Percentiles rank a stretch among this genome's conserved stretches.
Evolutionary conservation across 1,284 basidiomycete genomes (phyloP).

Genomic region (Trichosporon asahii): DNA sequence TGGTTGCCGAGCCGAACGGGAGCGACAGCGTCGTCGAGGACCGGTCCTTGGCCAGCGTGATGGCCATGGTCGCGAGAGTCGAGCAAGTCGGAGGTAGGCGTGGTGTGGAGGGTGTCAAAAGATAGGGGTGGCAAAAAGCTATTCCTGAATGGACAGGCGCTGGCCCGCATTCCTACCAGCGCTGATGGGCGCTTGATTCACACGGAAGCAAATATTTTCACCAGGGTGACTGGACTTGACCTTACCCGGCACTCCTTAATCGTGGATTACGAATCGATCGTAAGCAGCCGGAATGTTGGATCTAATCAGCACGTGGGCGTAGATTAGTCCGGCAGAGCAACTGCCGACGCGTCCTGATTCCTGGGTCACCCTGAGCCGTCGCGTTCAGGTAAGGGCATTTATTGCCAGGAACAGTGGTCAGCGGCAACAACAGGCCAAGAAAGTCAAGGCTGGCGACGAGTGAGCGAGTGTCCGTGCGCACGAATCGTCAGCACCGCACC

Average conservation of each 20-base stretch:
- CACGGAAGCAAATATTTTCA: slow-evolving; percentile 10
- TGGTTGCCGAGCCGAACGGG: not conserved
- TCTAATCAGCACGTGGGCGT: not conserved
- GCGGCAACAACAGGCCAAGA: slow-evolving; percentile 1
- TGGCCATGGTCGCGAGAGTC: slow-evolving; percentile 1
- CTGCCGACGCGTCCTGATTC: slow-evolving; percentile 1
- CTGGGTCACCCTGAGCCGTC: not conserved
- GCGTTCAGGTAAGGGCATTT: not conserved
- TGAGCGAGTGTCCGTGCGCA: not conserved
- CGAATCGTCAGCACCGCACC: not conserved
- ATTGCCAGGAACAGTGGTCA: not conserved
- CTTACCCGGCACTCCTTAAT: not conserved
- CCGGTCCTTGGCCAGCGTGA: slow-evolving; percentile 8
- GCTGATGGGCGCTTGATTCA: not conserved
- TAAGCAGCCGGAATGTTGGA: not conserved
- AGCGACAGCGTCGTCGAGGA: slow-evolving; percentile 5
- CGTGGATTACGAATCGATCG: not conserved
- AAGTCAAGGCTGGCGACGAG: not conserved
- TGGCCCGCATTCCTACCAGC: not conserved
- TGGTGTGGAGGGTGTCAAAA: slow-evolving; percentile 7
- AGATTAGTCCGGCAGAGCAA: not conserved
- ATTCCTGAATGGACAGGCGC: slow-evolving; percentile 7
- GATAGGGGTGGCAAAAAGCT: slow-evolving; percentile 9
- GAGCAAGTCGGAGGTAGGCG: not conserved
- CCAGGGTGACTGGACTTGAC: slow-evolving; percentile 3